Percentiles rank a stretch among this genome's conserved stretches.
phyloP scores from a whole-genome alignment of 352 stramenopile genomes.

The Globisporangium yorkense region DNA sequence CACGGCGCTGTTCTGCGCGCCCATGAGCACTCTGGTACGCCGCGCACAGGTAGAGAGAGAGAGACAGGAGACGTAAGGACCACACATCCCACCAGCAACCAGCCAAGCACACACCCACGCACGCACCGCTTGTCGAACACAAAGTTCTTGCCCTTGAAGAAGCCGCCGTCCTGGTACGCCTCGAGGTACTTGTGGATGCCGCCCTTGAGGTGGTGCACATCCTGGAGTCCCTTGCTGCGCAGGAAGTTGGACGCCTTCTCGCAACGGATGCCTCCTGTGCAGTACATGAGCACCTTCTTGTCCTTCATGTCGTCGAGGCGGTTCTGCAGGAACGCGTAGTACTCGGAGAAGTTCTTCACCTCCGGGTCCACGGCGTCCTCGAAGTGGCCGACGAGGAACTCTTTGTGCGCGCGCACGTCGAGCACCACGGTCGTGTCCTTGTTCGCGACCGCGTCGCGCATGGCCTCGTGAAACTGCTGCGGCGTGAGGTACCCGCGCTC shows the following conservation, averaged over 20 bases:
- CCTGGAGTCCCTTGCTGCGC: conserved; percentile 43
- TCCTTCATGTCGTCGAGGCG: conserved; percentile 55
- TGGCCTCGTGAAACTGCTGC: conserved; percentile 67
- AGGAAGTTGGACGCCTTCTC: conserved; percentile 74
- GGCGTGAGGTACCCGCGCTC: conserved; percentile 69
- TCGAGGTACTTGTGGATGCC: conserved; percentile 77
- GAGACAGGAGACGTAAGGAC: neutral
- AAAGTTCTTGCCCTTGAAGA: conserved; percentile 78
- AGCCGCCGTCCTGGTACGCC: conserved; percentile 46
- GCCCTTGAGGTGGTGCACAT: conserved; percentile 63
- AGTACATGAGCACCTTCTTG: conserved; percentile 80
- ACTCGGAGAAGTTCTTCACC: conserved; percentile 75
- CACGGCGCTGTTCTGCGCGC: conserved; percentile 46
- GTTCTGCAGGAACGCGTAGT: conserved; percentile 58
- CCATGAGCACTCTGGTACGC: conserved; percentile 43
- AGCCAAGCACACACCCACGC: neutral
- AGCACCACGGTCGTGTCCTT: conserved; percentile 48
- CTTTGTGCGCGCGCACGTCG: conserved; percentile 58
- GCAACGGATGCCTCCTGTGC: conserved; percentile 68
- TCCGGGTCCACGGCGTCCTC: conserved; percentile 53
- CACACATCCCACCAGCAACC: conserved; percentile 1
- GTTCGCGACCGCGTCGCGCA: conserved; percentile 32
- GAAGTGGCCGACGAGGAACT: conserved; percentile 71
- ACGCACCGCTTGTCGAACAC: conserved; percentile 75
- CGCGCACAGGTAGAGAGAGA: neutral